Conservation (phyloP, 2,329 filamentous ascomycete species). For the Colletotrichum endophyticum region DNA sequence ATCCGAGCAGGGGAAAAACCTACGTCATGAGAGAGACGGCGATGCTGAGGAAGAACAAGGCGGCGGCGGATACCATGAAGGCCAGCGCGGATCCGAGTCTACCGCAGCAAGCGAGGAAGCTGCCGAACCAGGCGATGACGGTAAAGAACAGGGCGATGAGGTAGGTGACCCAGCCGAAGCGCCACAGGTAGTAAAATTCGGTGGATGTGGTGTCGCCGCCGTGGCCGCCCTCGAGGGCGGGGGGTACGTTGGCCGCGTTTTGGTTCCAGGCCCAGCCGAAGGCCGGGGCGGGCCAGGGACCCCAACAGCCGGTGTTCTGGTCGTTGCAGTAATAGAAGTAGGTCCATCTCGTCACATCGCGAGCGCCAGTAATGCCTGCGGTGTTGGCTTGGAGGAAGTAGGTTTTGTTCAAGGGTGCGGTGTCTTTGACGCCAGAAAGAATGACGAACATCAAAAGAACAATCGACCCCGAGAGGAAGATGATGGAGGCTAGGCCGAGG, state of each 20-base stretch:
- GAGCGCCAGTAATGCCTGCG: conserved; percentile 71
- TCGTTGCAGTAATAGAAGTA: conserved; percentile 84
- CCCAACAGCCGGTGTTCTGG: conserved; percentile 68
- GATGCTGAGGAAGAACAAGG: conserved; percentile 72
- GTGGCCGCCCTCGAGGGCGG: conserved; percentile 53
- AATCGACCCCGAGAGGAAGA: conserved; percentile 56
- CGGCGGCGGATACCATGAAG: conserved; percentile 59
- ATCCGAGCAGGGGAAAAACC: conserved; percentile 33
- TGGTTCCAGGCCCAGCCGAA: conserved; percentile 73
- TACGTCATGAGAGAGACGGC: conserved; percentile 79
- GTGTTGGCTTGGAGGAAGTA: conserved; percentile 89
- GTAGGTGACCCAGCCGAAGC: conserved; percentile 93
- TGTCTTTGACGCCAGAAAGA: conserved; percentile 55
- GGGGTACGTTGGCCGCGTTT: conserved; percentile 48
- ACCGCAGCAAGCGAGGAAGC: conserved; percentile 73
- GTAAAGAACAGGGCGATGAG: conserved; percentile 84
- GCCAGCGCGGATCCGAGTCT: conserved; percentile 73
- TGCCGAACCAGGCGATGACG: conserved; percentile 68
- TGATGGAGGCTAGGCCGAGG: conserved; percentile 46
- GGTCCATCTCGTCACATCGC: conserved; percentile 79
- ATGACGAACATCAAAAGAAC: conserved; percentile 65
- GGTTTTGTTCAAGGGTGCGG: conserved; percentile 70
- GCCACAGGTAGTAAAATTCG: conserved; percentile 81
- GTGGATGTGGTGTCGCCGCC: conserved; percentile 59
- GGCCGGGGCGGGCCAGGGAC: conserved; percentile 66